Evolutionary conservation across 345 rosid species (phyloP).

Genomic region (Syzygium jambos): DNA sequence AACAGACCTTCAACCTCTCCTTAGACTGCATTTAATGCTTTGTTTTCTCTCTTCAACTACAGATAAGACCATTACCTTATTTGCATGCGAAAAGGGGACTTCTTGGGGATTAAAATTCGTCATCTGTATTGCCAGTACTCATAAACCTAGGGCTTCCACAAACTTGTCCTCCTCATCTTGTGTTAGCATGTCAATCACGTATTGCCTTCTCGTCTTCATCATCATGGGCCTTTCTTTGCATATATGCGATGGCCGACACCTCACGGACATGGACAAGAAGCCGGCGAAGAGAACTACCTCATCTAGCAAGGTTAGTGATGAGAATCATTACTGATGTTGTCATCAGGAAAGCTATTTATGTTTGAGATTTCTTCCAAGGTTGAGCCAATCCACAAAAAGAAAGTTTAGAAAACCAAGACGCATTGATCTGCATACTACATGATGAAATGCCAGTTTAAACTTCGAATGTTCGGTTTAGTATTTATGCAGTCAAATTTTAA

Average conservation of each 20-base stretch:
- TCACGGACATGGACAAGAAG: background rate
- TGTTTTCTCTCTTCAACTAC: conserved; percentile 4
- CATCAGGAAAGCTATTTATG: background rate
- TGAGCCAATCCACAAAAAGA: background rate
- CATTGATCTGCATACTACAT: background rate
- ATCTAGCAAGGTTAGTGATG: conserved; percentile 1
- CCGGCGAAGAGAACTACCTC: background rate
- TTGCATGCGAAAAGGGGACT: background rate
- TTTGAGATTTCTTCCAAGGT: background rate
- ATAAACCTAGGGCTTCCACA: background rate
- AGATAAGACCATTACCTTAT: conserved; percentile 10
- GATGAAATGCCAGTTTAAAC: background rate
- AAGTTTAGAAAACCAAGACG: background rate
- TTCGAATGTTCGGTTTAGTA: background rate
- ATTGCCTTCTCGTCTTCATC: conserved; percentile 1
- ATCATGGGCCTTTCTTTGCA: conserved; percentile 2
- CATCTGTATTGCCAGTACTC: background rate
- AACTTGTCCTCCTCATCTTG: background rate
- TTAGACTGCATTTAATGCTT: background rate
- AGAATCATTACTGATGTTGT: background rate
- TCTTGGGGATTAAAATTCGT: background rate
- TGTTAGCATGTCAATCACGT: background rate
- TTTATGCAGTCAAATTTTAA: background rate
- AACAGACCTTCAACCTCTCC: background rate
- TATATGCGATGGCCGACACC: background rate